Conservation (phyloP, 2,329 filamentous ascomycete species). For the Colletotrichum tanaceti region DNA sequence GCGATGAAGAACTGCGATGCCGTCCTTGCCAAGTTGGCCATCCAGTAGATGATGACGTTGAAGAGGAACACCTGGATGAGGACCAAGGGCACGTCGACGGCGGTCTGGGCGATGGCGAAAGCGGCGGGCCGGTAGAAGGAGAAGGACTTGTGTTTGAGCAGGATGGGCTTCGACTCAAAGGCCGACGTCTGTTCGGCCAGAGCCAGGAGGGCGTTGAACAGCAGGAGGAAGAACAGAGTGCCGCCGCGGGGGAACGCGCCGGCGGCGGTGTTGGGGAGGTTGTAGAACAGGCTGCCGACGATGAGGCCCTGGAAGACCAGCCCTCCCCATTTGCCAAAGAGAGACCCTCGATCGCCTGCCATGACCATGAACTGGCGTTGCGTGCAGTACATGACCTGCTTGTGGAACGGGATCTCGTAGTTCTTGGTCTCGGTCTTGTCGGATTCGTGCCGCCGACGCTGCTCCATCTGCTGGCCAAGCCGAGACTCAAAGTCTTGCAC, state of each 20-base stretch:
- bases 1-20: slow-evolving; percentile 72
- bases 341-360: slow-evolving; percentile 49
- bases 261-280: slow-evolving; percentile 49
- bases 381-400: slow-evolving; percentile 61
- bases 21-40: slow-evolving; percentile 66
- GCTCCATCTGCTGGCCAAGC: slow-evolving; percentile 58
- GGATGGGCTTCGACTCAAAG: slow-evolving; percentile 71
- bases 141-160: slow-evolving; percentile 78
- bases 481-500: slow-evolving; percentile 65
- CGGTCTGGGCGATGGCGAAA: slow-evolving; percentile 56
- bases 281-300: slow-evolving; percentile 49
- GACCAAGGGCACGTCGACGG: slow-evolving; percentile 64
- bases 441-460: slow-evolving; percentile 52
- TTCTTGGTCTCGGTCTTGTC: slow-evolving; percentile 60
- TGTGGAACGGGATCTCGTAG: slow-evolving; percentile 62
- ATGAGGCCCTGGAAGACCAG: slow-evolving; percentile 51
- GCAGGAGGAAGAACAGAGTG: slow-evolving; percentile 70
- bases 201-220: slow-evolving; percentile 72
- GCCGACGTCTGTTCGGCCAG: slow-evolving; percentile 70
- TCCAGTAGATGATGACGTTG: slow-evolving; percentile 70
- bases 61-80: slow-evolving; percentile 69
- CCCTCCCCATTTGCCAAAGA: slow-evolving; percentile 50
- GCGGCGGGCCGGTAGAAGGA: slow-evolving; percentile 74
- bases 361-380: slow-evolving; percentile 50
- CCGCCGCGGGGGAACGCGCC: slow-evolving; percentile 71